Conservation (phyloP, 257 asterid species). For the Leptodermis oblonga region DNA sequence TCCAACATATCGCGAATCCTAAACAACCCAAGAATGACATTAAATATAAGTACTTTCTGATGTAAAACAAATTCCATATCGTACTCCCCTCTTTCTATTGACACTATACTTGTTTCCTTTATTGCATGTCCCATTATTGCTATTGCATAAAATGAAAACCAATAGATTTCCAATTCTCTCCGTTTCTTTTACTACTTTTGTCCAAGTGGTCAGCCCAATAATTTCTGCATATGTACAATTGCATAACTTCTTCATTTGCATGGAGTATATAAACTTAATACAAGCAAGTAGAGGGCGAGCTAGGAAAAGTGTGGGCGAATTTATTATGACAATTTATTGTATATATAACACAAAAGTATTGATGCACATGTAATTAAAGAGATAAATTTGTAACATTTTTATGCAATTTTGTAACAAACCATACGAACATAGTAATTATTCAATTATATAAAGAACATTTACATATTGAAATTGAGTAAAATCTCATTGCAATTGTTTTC, state of each 20-base stretch:
- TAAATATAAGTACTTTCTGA: not conserved
- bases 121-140: not conserved
- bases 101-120: not conserved
- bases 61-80: not conserved
- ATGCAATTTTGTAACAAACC: too few species aligned
- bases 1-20: conserved; percentile 80
- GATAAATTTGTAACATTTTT: too few species aligned
- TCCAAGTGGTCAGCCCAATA: not conserved
- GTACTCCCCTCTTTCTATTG: not conserved
- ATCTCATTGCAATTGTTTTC: not conserved
- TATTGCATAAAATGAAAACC: not conserved
- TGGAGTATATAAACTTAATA: not conserved
- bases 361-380: not conserved
- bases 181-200: not conserved
- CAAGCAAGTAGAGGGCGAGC: not conserved
- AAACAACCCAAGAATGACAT: conserved; percentile 1
- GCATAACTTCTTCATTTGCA: not conserved
- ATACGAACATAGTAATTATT: not conserved
- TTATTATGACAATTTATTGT: not conserved
- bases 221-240: not conserved
- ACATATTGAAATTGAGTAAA: not conserved
- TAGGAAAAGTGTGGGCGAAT: not conserved
- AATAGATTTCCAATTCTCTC: not conserved
- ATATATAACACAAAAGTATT: not conserved
- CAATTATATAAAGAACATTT: not conserved